phyloP scores from a whole-genome alignment of 345 rosid genomes.

The Gossypium anomalum region DNA sequence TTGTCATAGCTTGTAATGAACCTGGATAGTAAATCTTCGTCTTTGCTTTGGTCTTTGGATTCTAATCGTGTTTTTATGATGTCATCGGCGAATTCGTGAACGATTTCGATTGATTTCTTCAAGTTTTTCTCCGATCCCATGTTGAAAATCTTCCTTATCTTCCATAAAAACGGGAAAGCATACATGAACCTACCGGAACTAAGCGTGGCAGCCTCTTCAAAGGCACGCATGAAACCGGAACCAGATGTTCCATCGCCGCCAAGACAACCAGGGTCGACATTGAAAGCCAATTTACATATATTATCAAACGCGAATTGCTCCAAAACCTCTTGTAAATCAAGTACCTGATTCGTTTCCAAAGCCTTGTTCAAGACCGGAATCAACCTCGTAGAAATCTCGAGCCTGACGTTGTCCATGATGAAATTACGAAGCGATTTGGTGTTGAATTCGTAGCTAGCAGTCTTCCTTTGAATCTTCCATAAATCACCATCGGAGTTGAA shows the following conservation, averaged over 20 bases:
- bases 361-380: constrained; percentile 20
- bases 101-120: constrained; percentile 24
- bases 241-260: constrained; percentile 8
- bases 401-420: not conserved
- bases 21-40: constrained; percentile 35
- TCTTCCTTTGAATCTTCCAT: constrained; percentile 31
- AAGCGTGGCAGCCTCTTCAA: constrained; percentile 23
- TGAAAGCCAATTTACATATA: constrained; percentile 24
- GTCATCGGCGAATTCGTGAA: constrained; percentile 28
- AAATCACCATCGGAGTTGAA: constrained; percentile 23
- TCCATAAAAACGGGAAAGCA: constrained; percentile 2
- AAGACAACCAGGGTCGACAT: constrained; percentile 20
- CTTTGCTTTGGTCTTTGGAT: constrained; percentile 10
- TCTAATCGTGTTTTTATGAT: constrained; percentile 26
- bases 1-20: constrained; percentile 17
- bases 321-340: constrained; percentile 26
- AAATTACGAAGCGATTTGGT: constrained; percentile 24
- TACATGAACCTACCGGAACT: constrained; percentile 21
- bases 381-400: constrained; percentile 15
- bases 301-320: constrained; percentile 25
- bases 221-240: constrained; percentile 24
- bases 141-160: constrained; percentile 14
- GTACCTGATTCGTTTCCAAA: not conserved
- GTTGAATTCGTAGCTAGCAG: constrained; percentile 24
- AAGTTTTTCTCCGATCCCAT: constrained; percentile 38